These are phyloP conservation scores for Raphanus raphanistrum DNA, from an alignment of 345 rosid genomes.

Conservation along the genomic window DNA sequence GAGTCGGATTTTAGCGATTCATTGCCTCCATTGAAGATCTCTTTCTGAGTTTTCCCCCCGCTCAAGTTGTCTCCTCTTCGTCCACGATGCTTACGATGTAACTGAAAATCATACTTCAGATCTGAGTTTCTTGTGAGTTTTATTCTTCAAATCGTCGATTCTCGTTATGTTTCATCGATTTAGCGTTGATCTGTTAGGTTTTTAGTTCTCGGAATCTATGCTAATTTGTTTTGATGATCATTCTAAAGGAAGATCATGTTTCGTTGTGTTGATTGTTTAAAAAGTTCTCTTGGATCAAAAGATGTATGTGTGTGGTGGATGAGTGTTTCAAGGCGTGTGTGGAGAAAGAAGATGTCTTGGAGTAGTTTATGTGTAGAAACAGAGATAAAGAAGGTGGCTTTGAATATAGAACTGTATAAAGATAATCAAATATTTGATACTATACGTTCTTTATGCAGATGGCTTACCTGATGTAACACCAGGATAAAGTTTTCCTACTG, in stretches of 20 bases:
- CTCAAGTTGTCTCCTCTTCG: background rate
- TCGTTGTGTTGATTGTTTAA: background rate
- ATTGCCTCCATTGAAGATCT: slow-evolving; percentile 22
- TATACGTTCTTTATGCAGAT: background rate
- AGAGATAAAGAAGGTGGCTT: background rate
- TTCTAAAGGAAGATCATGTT: background rate
- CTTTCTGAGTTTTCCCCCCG: no score
- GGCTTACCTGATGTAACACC: slow-evolving; percentile 28
- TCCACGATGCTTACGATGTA: background rate
- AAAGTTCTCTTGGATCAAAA: background rate
- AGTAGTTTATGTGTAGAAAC: background rate
- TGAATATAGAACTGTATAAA: background rate
- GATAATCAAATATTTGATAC: background rate
- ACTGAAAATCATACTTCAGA: background rate
- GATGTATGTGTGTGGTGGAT: background rate
- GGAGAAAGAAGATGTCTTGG: background rate
- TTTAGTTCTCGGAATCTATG: background rate
- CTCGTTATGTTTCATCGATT: background rate
- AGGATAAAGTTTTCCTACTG: slow-evolving; percentile 23
- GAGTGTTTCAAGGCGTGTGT: background rate
- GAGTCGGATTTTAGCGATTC: slow-evolving; percentile 31
- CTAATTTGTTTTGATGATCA: background rate
- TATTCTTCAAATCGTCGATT: slow-evolving; percentile 4
- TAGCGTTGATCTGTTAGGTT: background rate
- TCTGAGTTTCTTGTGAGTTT: slow-evolving; percentile 25